Base-by-base conservation (phyloP, 805 yeast genomes). In the Suhomyces xylopsoci region DNA sequence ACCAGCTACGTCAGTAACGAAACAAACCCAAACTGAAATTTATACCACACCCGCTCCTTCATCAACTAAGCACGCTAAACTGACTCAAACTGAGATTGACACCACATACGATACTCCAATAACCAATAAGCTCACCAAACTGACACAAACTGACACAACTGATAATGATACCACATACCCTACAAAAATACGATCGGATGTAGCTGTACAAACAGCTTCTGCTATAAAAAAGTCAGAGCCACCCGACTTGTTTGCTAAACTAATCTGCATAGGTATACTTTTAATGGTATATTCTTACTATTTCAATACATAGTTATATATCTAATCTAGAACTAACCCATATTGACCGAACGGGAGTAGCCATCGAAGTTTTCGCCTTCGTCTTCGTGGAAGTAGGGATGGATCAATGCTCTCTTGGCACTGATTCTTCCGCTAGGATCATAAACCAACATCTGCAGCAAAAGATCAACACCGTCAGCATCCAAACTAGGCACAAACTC, bases 351-450 rank as follows among this genome's bases (percentile, higher is more conserved):
- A 41, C 76, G 63, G 32, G 73, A 65, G 58, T 66, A 72, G 30
- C 59, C 61, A 51, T 70, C 74, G 57, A 56, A 59, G 34, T 53
- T 53, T 24, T 66, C 73, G 40, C 62, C 65, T 41, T 79, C 85
- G 34, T 62, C 65, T 52, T 83, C 87, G 55, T 79, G 81, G 73
- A 90, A 90, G 69, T 90, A 94, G 9, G 97, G 96, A 71, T 93
- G 98, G 58, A 81, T 65, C 55, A 92, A 79, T 2, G 98, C 97
- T 58, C 97, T 81, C 73, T 91, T 92, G 51, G 99, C 99, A 63
- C 96, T 87, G 62, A 94, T 88, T 68, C 99, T 80, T 57, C 86
- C 83, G 49, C 96, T 91, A 19, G 99, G 99, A 69, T 94, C 99
- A 69, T 90, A 94, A 5, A 87, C 84, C 56, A 94, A 77, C 72